Evolutionary conservation across 1,139 yeast genomes (phyloP), one percentile per base, ranked within the genome.

Genomic region (Hansenula anomala): DNA sequence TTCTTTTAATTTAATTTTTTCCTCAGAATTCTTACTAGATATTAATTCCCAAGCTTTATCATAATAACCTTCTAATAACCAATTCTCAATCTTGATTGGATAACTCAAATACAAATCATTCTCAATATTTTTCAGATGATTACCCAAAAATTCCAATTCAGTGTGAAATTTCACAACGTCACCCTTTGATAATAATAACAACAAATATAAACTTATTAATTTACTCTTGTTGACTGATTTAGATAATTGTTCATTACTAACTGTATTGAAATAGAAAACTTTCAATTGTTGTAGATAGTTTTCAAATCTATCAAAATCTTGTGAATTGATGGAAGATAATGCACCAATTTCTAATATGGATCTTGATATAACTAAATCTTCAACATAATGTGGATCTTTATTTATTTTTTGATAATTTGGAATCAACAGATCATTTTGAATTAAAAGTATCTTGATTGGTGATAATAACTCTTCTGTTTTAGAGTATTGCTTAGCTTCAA

Each of bases 1-100:
- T 56, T 82, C 88, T 37, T 71, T 66, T 45, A 67, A 59, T 34
- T 61, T 60, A 26, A 56, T 55, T 31, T 52, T 51, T 26, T 42
- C 40, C 13, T 56, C 58, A 6, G 43, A 35, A 18, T 38, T 36
- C 9, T 59, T 55, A 23, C 54, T 52, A 69, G 66, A 82, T 38
- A 71, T 75, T 40, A 87, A 74, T 52, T 80, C 82, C 86, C 95
- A 86, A 39, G 92, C 92, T 64, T 87, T 87, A 60, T 88, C 94
- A 62, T 90, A 92, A 48, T 92, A 85, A 34, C 98, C 98, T 61
- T 92, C 98, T 86, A 92, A 89, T 50, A 92, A 75, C 80, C 95
- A 87, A 51, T 88, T 83, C 61, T 92, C 98, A 51, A 92, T 78
- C 51, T 80, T 78, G 42, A 92, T 80, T 22, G 98, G 97, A 60